phyloP scores from a whole-genome alignment of 495 filamentous ascomycete genomes.

The Antarctomyces pellizariae region DNA sequence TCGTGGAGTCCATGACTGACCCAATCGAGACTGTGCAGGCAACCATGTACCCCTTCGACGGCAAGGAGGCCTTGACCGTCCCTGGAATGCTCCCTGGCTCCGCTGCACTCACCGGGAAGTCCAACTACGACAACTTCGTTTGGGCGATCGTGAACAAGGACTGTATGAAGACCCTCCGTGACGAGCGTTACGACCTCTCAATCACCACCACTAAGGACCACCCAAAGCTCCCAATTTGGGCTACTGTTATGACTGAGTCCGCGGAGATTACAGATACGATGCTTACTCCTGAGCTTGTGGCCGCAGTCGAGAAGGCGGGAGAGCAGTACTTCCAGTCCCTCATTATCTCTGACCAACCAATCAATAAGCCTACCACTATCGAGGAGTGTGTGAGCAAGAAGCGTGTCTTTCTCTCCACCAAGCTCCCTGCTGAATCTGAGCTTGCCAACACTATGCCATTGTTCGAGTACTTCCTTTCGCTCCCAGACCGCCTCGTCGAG shows the following conservation, averaged over 20 bases:
- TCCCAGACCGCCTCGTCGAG: constrained; percentile 57
- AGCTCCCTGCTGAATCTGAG: constrained; percentile 38
- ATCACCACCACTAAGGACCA: constrained; percentile 84
- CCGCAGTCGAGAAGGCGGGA: constrained; percentile 58
- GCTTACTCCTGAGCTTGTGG: constrained; percentile 61
- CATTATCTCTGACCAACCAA: constrained; percentile 74
- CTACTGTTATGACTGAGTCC: constrained; percentile 87
- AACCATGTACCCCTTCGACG: constrained; percentile 68
- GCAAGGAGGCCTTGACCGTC: constrained; percentile 53
- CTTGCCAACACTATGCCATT: constrained; percentile 49
- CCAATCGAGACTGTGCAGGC: constrained; percentile 53
- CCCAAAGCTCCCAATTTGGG: constrained; percentile 72
- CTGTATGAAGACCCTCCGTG: constrained; percentile 66
- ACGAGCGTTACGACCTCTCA: constrained; percentile 85
- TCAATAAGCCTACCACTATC: constrained; percentile 80
- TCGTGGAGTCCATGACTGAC: constrained; percentile 40
- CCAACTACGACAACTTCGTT: constrained; percentile 71
- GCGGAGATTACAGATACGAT: constrained; percentile 82
- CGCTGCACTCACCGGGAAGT: constrained; percentile 36
- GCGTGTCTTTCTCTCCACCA: constrained; percentile 55
- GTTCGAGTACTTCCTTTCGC: constrained; percentile 61
- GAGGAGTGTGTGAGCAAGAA: constrained; percentile 71
- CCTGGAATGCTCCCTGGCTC: constrained; percentile 29
- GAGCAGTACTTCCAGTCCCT: constrained; percentile 80
- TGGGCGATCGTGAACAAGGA: constrained; percentile 93